Evolutionary conservation across 805 yeast genomes (phyloP).

Genomic region (Clavispora asparagi): DNA sequence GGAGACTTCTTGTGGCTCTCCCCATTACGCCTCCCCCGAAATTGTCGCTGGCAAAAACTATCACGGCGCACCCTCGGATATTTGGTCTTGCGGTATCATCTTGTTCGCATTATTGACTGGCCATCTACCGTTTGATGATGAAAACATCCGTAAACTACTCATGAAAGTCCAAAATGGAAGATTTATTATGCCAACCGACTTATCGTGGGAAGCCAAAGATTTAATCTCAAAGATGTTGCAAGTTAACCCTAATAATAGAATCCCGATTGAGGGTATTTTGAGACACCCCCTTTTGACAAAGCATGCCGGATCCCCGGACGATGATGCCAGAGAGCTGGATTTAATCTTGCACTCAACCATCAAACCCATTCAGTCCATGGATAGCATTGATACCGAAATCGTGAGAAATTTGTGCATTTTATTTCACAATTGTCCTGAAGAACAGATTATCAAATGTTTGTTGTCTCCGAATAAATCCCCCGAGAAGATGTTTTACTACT

Average conservation of each 20-base stretch:
- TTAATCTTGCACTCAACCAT: conserved; percentile 17
- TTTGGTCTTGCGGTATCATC: conserved; percentile 98
- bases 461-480: conserved; percentile 55
- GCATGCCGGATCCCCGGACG: conserved; percentile 44
- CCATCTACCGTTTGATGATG: conserved; percentile 95
- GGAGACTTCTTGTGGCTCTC: conserved; percentile 97
- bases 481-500: conserved; percentile 76
- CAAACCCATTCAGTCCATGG: conserved; percentile 30
- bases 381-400: conserved; percentile 68
- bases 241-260: conserved; percentile 77
- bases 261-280: conserved; percentile 70
- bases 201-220: conserved; percentile 83
- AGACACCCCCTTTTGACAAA: conserved; percentile 77
- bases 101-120: conserved; percentile 92
- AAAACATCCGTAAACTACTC: conserved; percentile 79
- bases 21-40: conserved; percentile 98
- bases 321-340: conserved; percentile 8
- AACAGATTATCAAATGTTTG: conserved; percentile 48
- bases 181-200: conserved; percentile 73
- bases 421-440: conserved; percentile 71
- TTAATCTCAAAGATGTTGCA: conserved; percentile 74
- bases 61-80: conserved; percentile 95
- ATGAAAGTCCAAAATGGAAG: conserved; percentile 89
- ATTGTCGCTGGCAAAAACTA: conserved; percentile 92
- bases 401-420: conserved; percentile 70